phyloP scores from a whole-genome alignment of 2,329 filamentous ascomycete species.

The Penicillium sp. region DNA sequence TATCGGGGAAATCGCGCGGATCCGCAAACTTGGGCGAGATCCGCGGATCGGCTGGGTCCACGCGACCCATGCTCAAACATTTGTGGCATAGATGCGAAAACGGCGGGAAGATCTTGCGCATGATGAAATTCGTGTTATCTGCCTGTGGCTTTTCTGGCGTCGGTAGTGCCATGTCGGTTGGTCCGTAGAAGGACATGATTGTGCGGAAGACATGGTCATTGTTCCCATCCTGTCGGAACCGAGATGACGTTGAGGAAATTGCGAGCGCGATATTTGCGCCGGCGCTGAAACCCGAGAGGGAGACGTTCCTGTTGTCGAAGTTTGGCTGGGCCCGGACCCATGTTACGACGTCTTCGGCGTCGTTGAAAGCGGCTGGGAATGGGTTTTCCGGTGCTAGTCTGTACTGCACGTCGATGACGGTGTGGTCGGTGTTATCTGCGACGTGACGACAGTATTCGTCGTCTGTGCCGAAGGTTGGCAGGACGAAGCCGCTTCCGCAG shows the following conservation, averaged over 20 bases:
- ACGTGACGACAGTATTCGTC: slow-evolving; percentile 26
- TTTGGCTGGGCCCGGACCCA: slow-evolving; percentile 29
- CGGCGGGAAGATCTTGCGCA: slow-evolving; percentile 16
- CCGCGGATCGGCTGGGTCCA: slow-evolving; percentile 17
- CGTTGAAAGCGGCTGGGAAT: slow-evolving; percentile 36
- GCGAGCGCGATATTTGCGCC: slow-evolving; percentile 38
- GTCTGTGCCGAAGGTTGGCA: slow-evolving; percentile 27
- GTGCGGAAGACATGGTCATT: slow-evolving; percentile 15
- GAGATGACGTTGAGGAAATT: slow-evolving; percentile 16
- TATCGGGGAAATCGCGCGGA: slow-evolving; percentile 16
- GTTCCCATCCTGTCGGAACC: slow-evolving; percentile 7
- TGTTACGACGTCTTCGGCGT: slow-evolving; percentile 32
- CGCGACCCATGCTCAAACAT: slow-evolving; percentile 3
- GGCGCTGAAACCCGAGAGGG: slow-evolving; percentile 39
- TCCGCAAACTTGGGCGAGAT: slow-evolving; percentile 24
- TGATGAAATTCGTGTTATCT: slow-evolving; percentile 16
- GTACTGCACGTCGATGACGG: slow-evolving; percentile 37
- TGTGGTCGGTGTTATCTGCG: slow-evolving; percentile 18
- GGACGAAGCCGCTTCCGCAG: slow-evolving; percentile 29
- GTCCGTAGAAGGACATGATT: slow-evolving; percentile 31
- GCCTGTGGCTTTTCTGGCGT: slow-evolving; percentile 11
- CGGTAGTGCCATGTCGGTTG: slow-evolving; percentile 18
- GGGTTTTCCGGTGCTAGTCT: slow-evolving; percentile 37
- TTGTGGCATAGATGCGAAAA: slow-evolving; percentile 28
- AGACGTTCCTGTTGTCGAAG: slow-evolving; percentile 29